Base-by-base conservation (phyloP, 2,329 filamentous ascomycete genomes). In the Exophiala sp. region DNA sequence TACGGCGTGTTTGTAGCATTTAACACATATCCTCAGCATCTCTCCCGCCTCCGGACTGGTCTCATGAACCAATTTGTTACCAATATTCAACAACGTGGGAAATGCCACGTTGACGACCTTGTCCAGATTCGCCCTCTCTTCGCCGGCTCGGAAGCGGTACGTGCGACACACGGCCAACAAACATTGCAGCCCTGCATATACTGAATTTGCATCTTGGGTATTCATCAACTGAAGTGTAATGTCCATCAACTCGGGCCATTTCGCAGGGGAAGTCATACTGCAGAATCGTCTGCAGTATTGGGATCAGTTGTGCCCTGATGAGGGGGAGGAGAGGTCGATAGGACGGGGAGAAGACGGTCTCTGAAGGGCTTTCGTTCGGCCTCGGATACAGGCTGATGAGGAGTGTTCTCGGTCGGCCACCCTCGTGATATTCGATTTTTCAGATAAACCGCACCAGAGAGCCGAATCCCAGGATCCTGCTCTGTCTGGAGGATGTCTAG, bases 1-100 rank as follows among this genome's bases (percentile, higher is more conserved):
- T 63, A 94, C 95, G 41, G 93, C 90, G 72, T 98, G 91, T 73
- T 98, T 98, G 73, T 95, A 98, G 30, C 89, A 85, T 75, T 98
- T 98, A 64, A 98, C 79, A 48, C 94, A 88, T 51, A 94, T 84
- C 66, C 94, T 86, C 60, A 98, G 76, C 86, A 98, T 97, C 73
- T 97, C 93, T 52, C 88, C 91, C 14, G 91, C 93, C 70, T 98
- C 93, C 60, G 94, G 76, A 66, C 88, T 95, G 65, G 87, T 87
- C 73, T 97, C 90, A 60, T 88, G 85, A 39, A 95, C 85, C 62
- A 97, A 74, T 68, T 87, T 85, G 65, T 88, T 89, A 61, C 90
- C 94, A 64, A 98, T 93, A 56, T 78, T 77, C 60, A 97, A 75
- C 57, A 97, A 75, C 58, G 89, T 83, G 16, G 93, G 89, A 71